Base-by-base conservation (phyloP, 495 filamentous ascomycete species). In the Margaritispora aquatica region DNA sequence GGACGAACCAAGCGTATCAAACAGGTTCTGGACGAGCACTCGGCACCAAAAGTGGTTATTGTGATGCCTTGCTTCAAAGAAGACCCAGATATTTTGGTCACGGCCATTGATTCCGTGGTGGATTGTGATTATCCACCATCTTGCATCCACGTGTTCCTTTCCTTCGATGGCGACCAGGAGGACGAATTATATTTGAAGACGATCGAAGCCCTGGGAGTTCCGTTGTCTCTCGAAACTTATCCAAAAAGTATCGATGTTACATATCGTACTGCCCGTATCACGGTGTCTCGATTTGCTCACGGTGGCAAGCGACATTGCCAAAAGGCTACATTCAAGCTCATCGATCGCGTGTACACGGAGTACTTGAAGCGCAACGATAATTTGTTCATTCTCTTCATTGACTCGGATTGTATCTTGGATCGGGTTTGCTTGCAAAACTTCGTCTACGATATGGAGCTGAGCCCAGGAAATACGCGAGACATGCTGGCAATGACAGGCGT, bases 401-500 rank as follows among this genome's bases (percentile, higher is more conserved):
- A 98, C 73, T 97, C 93, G 2, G 94, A 98, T 73, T 97, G 94
- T 74, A 96, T 98, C 65, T 76, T 97, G 38, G 93, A 98, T 74
- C 83, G 84, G 55, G 82, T 92, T 24, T 97, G 94, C 71, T 82
- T 98, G 61, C 93, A 97, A 71, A 98, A 98, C 64, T 97, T 98
- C 70, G 90, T 98, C 75, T 97, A 95, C 69, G 94, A 97, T 68
- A 98, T 98, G 94, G 93, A 98, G 70, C 77, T 98, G 24, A 96
- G 94, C 73, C 93, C 94, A 2, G 92, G 92, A 23, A 96, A 91
- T 74, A 85, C 89, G 67, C 83, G 87, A 62, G 92, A 92, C 70
- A 96, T 97, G 93, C 75, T 97, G 61, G 94, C 94, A 34, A 97
- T 97, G 94, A 97, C 94, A 2, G 94, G 94, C 10, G 89, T 98